These are phyloP conservation scores for Fusarium staphyleae DNA, from an alignment of 2,329 filamentous ascomycete species.

Conservation along the genomic window DNA sequence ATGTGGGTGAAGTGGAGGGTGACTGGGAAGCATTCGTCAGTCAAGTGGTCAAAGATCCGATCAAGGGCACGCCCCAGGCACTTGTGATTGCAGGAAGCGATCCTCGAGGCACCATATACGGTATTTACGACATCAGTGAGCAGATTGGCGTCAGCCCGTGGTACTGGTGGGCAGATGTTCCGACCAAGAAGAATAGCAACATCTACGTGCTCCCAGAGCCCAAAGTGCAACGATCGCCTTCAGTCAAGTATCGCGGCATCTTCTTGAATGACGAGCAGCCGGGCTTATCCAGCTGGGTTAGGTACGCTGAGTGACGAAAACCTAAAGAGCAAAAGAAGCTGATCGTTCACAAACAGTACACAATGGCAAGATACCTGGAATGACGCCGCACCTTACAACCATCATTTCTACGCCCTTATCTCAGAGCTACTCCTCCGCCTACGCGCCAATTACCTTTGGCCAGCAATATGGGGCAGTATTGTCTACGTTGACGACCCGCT, in stretches of 20 bases:
- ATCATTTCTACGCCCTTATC: slow-evolving; percentile 70
- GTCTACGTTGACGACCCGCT: slow-evolving; percentile 74
- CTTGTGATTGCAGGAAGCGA: slow-evolving; percentile 66
- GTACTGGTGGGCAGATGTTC: slow-evolving; percentile 68
- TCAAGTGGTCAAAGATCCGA: slow-evolving; percentile 58
- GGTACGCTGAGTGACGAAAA: too few relatives aligned
- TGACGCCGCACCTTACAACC: slow-evolving; percentile 64
- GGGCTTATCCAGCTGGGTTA: slow-evolving; percentile 60
- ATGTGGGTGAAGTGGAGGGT: slow-evolving; percentile 63
- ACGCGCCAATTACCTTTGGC: slow-evolving; percentile 79
- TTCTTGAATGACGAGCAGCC: slow-evolving; percentile 64
- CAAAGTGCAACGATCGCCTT: slow-evolving; percentile 54
- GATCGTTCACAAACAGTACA: slow-evolving; percentile 24
- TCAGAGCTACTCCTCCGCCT: slow-evolving; percentile 75
- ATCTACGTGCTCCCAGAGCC: slow-evolving; percentile 55
- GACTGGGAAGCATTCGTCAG: slow-evolving; percentile 75
- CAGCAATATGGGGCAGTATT: slow-evolving; percentile 73
- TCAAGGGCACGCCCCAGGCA: slow-evolving; percentile 51
- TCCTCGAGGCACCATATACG: slow-evolving; percentile 66
- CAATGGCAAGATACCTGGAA: slow-evolving; percentile 50
- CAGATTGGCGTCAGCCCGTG: slow-evolving; percentile 64
- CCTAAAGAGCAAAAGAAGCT: neutral
- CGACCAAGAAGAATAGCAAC: slow-evolving; percentile 52
- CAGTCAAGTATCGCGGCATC: slow-evolving; percentile 66
- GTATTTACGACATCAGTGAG: slow-evolving; percentile 65